Evolutionary conservation across 1,139 yeast species (phyloP).

Genomic region (Pichia sp.): DNA sequence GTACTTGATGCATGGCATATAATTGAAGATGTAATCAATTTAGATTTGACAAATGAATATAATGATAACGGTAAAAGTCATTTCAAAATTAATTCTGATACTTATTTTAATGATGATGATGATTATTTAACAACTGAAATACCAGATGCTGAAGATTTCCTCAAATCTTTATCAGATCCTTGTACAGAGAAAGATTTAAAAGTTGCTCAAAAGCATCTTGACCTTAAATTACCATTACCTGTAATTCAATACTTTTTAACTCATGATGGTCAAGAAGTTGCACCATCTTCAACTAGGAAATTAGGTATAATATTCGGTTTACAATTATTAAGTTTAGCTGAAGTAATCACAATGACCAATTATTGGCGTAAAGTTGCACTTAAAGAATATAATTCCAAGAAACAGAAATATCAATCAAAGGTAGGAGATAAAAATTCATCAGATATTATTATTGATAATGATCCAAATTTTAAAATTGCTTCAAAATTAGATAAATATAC

Average conservation of each 20-base stretch:
- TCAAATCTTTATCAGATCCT: constrained; percentile 41
- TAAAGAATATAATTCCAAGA: constrained; percentile 21
- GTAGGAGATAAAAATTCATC: not conserved
- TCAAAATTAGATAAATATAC: constrained; percentile 6
- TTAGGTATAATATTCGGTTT: constrained; percentile 60
- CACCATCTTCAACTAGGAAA: constrained; percentile 42
- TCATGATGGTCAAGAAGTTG: constrained; percentile 63
- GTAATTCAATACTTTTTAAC: constrained; percentile 51
- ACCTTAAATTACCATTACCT: constrained; percentile 49
- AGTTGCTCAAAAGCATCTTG: constrained; percentile 60
- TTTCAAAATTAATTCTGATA: too few relatives aligned
- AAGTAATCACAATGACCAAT: constrained; percentile 54
- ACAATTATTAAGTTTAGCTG: constrained; percentile 57
- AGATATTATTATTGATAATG: constrained; percentile 10
- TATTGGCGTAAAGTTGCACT: constrained; percentile 62
- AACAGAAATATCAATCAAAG: not conserved
- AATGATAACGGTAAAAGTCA: too few relatives aligned
- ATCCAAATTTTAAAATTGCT: constrained; percentile 16
- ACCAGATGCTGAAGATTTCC: constrained; percentile 18
- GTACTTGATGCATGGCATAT: constrained; percentile 14
- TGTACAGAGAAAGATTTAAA: constrained; percentile 56
- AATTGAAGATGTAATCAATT: constrained; percentile 11
- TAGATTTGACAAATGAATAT: constrained; percentile 3
- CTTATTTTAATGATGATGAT: constrained; percentile 4
- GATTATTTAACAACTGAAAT: constrained; percentile 8